Evolutionary conservation across 345 rosid species (phyloP).

Genomic region (Dovyalis caffra): DNA sequence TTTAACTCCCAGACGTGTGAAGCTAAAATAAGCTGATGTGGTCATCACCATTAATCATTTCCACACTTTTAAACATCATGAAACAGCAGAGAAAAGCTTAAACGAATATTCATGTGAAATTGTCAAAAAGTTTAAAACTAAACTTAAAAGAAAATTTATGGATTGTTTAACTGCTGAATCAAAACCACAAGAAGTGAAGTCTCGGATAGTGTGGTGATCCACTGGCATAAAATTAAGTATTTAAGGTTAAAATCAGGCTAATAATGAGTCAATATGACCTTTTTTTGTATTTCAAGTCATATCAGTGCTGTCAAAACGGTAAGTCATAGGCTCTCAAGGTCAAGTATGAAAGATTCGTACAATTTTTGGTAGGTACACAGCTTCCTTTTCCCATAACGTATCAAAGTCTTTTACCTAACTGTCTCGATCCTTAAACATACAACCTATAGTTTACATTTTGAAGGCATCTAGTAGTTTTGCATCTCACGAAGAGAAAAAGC

Average conservation of each 20-base stretch:
- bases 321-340: background rate
- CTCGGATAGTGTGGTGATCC: background rate
- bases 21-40: background rate
- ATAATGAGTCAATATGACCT: background rate
- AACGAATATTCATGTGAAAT: background rate
- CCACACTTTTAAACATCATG: background rate
- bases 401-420: background rate
- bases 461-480: background rate
- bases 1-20: background rate
- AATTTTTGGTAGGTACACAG: background rate
- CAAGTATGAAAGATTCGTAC: background rate
- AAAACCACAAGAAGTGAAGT: background rate
- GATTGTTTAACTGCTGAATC: background rate
- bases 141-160: background rate
- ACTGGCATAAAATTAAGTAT: background rate
- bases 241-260: background rate
- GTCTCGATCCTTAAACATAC: background rate
- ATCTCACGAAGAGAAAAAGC: background rate
- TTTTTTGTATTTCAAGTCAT: background rate
- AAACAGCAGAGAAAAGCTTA: background rate
- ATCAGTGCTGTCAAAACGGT: background rate
- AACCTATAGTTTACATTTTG: background rate
- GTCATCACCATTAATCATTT: background rate
- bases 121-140: background rate
- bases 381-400: background rate